phyloP scores from a whole-genome alignment of 2,329 filamentous ascomycete species.

The Pyrenophora graminea region DNA sequence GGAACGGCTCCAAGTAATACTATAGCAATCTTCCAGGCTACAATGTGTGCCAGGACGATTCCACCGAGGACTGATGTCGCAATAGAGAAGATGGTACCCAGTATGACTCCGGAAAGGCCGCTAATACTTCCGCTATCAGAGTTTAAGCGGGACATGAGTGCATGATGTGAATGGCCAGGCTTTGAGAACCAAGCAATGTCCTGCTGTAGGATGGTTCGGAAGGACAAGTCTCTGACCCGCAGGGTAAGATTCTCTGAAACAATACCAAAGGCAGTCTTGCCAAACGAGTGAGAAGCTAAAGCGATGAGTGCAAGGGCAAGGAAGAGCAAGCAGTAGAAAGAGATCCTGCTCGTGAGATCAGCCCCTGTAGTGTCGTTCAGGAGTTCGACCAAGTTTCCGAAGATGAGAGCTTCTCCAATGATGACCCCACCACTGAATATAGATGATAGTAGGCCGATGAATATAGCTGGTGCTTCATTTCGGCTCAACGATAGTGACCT shows the following conservation, averaged over 20 bases:
- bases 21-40: conserved; percentile 58
- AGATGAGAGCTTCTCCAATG: conserved; percentile 56
- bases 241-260: conserved; percentile 53
- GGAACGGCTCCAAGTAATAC: conserved; percentile 56
- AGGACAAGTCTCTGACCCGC: conserved; percentile 51
- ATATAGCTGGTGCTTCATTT: conserved; percentile 47
- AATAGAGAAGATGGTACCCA: conserved; percentile 57
- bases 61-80: conserved; percentile 53
- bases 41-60: conserved; percentile 52
- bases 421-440: conserved; percentile 56
- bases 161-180: conserved; percentile 49
- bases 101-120: conserved; percentile 54
- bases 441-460: conserved; percentile 50
- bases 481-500: conserved; percentile 39
- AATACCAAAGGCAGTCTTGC: conserved; percentile 54
- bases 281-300: conserved; percentile 50
- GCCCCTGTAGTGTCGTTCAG: conserved; percentile 31
- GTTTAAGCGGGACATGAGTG: conserved; percentile 53
- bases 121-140: conserved; percentile 56
- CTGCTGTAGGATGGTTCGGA: conserved; percentile 60
- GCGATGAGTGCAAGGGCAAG: conserved; percentile 59
- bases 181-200: conserved; percentile 58
- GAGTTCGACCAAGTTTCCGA: conserved; percentile 37
- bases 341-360: conserved; percentile 34
- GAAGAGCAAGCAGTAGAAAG: conserved; percentile 56